Conservation (phyloP, 2,329 filamentous ascomycete species). For the Monilinia fructigena region DNA sequence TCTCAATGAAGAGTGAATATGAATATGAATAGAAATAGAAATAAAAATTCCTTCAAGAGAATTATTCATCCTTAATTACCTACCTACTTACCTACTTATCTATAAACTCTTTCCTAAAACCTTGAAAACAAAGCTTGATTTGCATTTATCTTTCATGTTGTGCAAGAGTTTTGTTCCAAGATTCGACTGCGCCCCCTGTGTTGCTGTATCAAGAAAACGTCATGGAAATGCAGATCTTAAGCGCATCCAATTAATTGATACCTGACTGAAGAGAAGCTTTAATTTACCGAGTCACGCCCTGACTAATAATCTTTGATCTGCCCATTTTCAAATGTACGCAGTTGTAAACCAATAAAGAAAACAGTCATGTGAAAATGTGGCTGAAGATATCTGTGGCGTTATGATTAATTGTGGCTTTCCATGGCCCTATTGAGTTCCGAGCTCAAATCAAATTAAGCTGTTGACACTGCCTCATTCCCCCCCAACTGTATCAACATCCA, state of each 20-base stretch:
- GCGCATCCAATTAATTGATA: neutral
- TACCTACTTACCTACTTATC: neutral
- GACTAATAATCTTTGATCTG: neutral
- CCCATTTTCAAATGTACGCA: too few species aligned
- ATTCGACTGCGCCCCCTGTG: slow-evolving; percentile 17
- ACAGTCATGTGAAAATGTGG: neutral
- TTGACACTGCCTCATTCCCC: slow-evolving; percentile 19
- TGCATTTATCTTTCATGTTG: slow-evolving; percentile 15
- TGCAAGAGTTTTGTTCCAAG: slow-evolving; percentile 17
- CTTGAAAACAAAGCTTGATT: slow-evolving; percentile 22
- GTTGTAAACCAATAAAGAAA: too few species aligned
- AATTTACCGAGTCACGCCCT: neutral
- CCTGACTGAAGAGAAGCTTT: slow-evolving; percentile 6
- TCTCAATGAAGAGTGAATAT: slow-evolving; percentile 7
- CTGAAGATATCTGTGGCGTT: slow-evolving; percentile 4
- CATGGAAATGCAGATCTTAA: slow-evolving; percentile 9
- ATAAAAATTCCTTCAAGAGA: neutral
- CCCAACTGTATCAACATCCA: slow-evolving; percentile 12
- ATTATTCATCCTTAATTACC: neutral
- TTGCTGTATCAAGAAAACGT: slow-evolving; percentile 17
- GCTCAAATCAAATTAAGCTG: slow-evolving; percentile 2
- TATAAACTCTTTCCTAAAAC: neutral
- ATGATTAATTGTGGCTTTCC: neutral
- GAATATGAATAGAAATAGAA: neutral
- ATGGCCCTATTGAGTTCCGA: neutral